These are phyloP conservation scores for Ordospora pajunii DNA, from an alignment of 371 early-diverging fungal genomes.

Conservation along the genomic window DNA sequence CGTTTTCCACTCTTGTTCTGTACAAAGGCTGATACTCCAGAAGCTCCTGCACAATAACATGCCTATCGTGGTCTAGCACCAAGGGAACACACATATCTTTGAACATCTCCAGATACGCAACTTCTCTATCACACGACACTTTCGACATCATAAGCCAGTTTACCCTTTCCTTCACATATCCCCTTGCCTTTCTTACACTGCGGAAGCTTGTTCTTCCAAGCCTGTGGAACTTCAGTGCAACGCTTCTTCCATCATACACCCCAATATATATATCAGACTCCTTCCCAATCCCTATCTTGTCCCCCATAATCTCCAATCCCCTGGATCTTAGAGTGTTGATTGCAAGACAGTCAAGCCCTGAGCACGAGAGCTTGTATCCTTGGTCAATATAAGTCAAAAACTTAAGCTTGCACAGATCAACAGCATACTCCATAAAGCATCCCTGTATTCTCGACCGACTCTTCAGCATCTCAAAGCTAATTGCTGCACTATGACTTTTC, in stretches of 20 bases:
- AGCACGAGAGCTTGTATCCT: constrained; percentile 89
- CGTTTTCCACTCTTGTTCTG: constrained; percentile 70
- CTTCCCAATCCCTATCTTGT: constrained; percentile 98
- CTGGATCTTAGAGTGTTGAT: constrained; percentile 78
- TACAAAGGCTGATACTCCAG: constrained; percentile 67
- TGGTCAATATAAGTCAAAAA: constrained; percentile 44
- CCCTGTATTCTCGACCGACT: constrained; percentile 37
- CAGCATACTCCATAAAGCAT: constrained; percentile 37
- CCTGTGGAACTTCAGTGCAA: constrained; percentile 61
- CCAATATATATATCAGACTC: constrained; percentile 67
- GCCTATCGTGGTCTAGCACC: constrained; percentile 81
- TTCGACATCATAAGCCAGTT: constrained; percentile 61
- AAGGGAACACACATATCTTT: constrained; percentile 86
- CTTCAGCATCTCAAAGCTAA: constrained; percentile 40
- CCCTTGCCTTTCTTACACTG: constrained; percentile 87
- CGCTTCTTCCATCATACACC: constrained; percentile 33
- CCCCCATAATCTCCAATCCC: constrained; percentile 79
- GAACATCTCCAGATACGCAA: constrained; percentile 60
- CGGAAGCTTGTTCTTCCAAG: constrained; percentile 91
- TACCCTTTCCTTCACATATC: constrained; percentile 68
- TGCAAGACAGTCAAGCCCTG: constrained; percentile 96
- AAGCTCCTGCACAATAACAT: constrained; percentile 89
- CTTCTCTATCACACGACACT: constrained; percentile 57
- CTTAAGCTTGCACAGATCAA: constrained; percentile 50
- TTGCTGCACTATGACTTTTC: constrained; percentile 33